Evolutionary conservation across 164 flowering plant genomes (phyloP).

Genomic region (Magnolia officinalis): DNA sequence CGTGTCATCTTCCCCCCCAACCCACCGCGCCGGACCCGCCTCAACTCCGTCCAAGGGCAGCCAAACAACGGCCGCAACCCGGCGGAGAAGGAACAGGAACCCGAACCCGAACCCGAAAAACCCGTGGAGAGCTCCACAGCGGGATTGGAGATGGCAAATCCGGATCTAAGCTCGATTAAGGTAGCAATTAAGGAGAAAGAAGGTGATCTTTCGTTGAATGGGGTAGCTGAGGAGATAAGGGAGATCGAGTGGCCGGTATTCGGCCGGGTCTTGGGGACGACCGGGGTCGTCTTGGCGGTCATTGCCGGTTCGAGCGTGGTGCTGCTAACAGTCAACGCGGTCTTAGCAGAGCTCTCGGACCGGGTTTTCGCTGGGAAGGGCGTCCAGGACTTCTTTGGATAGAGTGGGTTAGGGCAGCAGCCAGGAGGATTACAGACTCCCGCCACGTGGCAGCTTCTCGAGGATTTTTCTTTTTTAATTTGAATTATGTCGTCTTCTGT

Average conservation of each 20-base stretch:
- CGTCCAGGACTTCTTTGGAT: constrained; percentile 62
- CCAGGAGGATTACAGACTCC: too few species aligned
- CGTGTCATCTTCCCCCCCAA: not conserved
- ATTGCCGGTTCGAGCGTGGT: constrained; percentile 79
- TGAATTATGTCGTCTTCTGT: not conserved
- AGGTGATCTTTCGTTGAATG: constrained; percentile 33
- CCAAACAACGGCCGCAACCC: not conserved
- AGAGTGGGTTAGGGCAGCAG: not conserved
- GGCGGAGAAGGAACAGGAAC: not conserved
- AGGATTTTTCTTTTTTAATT: too few species aligned
- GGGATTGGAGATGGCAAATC: not conserved
- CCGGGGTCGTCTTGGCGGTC: constrained; percentile 69
- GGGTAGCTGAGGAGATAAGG: constrained; percentile 64
- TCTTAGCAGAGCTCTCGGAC: constrained; percentile 79
- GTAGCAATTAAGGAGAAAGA: constrained; percentile 17
- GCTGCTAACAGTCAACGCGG: constrained; percentile 74
- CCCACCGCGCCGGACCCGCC: not conserved
- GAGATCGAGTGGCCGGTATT: constrained; percentile 84
- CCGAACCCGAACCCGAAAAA: not conserved
- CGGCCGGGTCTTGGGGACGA: constrained; percentile 63
- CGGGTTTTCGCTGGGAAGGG: constrained; percentile 71
- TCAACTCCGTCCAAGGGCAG: not conserved
- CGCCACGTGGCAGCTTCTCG: too few species aligned
- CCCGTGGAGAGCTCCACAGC: not conserved
- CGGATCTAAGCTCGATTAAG: not conserved